A percentile compares a stretch with the other conserved stretches of the same genome.
Conservation (phyloP, 2,329 filamentous ascomycete species). For the Fusarium sambucinum region DNA sequence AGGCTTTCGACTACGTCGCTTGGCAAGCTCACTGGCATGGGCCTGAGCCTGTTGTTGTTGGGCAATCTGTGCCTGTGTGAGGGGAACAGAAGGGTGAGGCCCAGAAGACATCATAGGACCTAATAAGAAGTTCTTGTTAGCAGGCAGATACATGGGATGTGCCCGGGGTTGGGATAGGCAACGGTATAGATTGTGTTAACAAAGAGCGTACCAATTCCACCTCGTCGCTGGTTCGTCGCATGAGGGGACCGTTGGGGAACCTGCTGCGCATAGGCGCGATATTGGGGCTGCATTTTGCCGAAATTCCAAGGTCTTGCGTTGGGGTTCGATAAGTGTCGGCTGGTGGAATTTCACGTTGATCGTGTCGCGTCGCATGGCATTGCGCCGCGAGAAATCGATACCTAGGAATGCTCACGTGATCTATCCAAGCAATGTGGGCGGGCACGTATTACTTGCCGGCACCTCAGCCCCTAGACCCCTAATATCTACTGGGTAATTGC, state of each 20-base stretch:
- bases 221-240: slow-evolving; percentile 62
- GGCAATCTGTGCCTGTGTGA: slow-evolving; percentile 66
- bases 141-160: not conserved
- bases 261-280: slow-evolving; percentile 65
- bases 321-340: slow-evolving; percentile 20
- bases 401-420: slow-evolving; percentile 42
- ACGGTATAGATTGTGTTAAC: not conserved
- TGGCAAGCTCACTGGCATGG: slow-evolving; percentile 74
- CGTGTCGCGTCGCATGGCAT: slow-evolving; percentile 48
- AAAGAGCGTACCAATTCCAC: slow-evolving; percentile 63
- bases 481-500: no score
- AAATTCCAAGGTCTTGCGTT: slow-evolving; percentile 17
- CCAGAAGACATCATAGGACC: slow-evolving; percentile 69
- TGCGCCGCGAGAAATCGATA: slow-evolving; percentile 38
- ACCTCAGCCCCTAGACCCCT: not conserved
- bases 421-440: not conserved
- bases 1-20: slow-evolving; percentile 86
- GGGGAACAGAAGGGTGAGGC: slow-evolving; percentile 63
- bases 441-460: not conserved
- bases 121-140: slow-evolving; percentile 33
- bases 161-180: slow-evolving; percentile 1
- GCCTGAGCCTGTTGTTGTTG: slow-evolving; percentile 65
- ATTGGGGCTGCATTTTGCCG: slow-evolving; percentile 64
- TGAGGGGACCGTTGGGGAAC: slow-evolving; percentile 63
- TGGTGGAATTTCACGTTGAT: slow-evolving; percentile 33